Conservation (phyloP, 2,329 filamentous ascomycete genomes). For the Raffaelea albimanens region DNA sequence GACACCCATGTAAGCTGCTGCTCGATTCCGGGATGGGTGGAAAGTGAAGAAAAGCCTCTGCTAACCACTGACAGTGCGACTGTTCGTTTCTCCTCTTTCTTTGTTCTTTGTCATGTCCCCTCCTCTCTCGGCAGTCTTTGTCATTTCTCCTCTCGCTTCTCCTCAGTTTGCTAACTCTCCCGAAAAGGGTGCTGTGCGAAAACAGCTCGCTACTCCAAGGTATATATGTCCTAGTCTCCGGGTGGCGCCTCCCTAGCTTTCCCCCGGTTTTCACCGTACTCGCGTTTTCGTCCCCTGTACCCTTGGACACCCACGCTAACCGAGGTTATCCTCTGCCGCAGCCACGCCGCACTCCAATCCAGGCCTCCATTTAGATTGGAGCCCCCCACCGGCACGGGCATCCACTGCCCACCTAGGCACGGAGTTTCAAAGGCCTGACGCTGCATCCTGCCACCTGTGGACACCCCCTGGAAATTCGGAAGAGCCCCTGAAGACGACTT, state of each 20-base stretch:
- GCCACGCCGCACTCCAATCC: not conserved
- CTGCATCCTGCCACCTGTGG: no score
- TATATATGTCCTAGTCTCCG: not conserved
- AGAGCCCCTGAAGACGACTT: no score
- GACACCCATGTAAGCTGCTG: slow-evolving; percentile 39
- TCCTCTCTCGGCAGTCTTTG: no score
- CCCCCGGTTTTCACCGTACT: slow-evolving; percentile 7
- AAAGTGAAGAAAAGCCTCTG: no score
- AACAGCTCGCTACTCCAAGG: slow-evolving; percentile 7
- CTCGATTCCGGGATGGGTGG: no score
- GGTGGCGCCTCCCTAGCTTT: not conserved
- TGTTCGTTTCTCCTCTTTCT: slow-evolving; percentile 5
- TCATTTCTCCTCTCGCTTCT: no score
- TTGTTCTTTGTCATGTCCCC: not conserved
- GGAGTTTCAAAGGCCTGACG: no score
- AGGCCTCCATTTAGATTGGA: no score
- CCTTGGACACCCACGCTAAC: slow-evolving; percentile 2
- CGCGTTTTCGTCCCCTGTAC: not conserved
- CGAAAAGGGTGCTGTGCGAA: slow-evolving; percentile 10
- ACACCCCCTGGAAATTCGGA: no score
- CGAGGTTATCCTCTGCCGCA: slow-evolving; percentile 7
- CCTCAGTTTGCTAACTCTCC: not conserved
- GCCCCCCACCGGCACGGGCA: no score
- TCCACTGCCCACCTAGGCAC: no score
- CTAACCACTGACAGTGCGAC: slow-evolving; percentile 10